Base-by-base conservation (phyloP, 768 basidiomycete species). In the Leccinum sublutescens region DNA sequence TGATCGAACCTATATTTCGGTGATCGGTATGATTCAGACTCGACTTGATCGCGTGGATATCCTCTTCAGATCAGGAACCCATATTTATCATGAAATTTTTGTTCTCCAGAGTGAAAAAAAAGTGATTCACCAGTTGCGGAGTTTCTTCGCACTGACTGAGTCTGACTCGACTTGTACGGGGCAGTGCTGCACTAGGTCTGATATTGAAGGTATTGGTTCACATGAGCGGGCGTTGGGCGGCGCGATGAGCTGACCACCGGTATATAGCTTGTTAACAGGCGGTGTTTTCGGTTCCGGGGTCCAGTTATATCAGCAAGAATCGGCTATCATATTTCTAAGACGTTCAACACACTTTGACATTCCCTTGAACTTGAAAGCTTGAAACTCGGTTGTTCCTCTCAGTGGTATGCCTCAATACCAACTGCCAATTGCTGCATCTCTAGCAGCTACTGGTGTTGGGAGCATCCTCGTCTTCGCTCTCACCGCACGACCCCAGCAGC, bases 361-460 rank as follows among this genome's bases (percentile, higher is more conserved):
- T 52, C 23, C 43, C 34, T 29, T 29, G 29, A 29, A 29, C 29
- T 29, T 29, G 29, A 29, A 29, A 38, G 53, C 33, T 34, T 12
- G 12, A 34, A 34, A 50, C 52, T 31, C 40, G 40, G 45, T 45
- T 36, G 45, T 52, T 40, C 45, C 19, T 52, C 17, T 38, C 29
- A 29, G 29, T 27, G 57, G 61, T 33, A 90, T 91, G 88, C 80
- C 79, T 64, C 79, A 72, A 8, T 86, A 82, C 70, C 85, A 89
- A 67, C 71, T 87, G 6, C 78, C 78, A 57, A 77, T 85, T 34
- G 83, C 84, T 21, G 71, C 77, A 27, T 70, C 73, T 8, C 77
- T 90, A 25, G 78, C 74, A 17, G 72, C 68, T 53, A 74, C 75
- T 55, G 79, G 78, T 6, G 56, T 79, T 23, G 70, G 71, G 60